Evolutionary conservation across 345 rosid species (phyloP).

Genomic region (Odontarrhena argentea): DNA sequence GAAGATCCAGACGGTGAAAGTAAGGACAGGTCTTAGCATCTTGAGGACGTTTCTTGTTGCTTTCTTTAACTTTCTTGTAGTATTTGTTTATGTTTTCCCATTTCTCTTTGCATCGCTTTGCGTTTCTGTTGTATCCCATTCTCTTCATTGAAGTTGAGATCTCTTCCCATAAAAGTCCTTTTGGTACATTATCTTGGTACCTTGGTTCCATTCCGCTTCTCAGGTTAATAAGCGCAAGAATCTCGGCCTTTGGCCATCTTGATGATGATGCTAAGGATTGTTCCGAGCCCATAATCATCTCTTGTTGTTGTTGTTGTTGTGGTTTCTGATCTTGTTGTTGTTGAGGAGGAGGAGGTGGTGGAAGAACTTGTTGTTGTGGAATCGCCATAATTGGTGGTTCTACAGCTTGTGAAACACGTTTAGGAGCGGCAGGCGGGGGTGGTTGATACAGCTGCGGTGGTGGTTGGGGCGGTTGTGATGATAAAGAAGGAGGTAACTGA

Average conservation of each 20-base stretch:
- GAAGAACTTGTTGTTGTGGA: conserved; percentile 55
- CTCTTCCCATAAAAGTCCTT: conserved; percentile 88
- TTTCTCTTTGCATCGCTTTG: conserved; percentile 87
- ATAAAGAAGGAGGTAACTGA: conserved; percentile 53
- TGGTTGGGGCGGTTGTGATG: conserved; percentile 36
- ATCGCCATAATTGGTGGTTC: conserved; percentile 47
- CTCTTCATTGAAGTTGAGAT: conserved; percentile 62
- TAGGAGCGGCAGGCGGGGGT: conserved; percentile 28
- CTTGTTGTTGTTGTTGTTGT: conserved; percentile 29
- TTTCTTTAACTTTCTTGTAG: conserved; percentile 87
- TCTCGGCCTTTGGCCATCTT: conserved; percentile 84
- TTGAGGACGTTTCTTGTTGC: conserved; percentile 77
- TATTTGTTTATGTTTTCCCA: conserved; percentile 95
- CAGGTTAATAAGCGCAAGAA: conserved; percentile 61
- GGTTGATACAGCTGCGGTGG: conserved; percentile 33
- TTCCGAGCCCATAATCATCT: conserved; percentile 43
- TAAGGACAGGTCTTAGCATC: conserved; percentile 93
- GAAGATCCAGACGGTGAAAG: conserved; percentile 77
- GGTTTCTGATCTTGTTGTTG: conserved; percentile 15
- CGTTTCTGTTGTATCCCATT: conserved; percentile 66
- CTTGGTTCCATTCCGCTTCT: conserved; percentile 64
- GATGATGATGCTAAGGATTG: conserved; percentile 43
- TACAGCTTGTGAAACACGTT: conserved; percentile 25
- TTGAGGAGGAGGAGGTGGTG: conserved; percentile 32
- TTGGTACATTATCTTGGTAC: conserved; percentile 72